Conservation (phyloP, 176 grass and related monocot genomes). For the Oryza longistaminata region DNA sequence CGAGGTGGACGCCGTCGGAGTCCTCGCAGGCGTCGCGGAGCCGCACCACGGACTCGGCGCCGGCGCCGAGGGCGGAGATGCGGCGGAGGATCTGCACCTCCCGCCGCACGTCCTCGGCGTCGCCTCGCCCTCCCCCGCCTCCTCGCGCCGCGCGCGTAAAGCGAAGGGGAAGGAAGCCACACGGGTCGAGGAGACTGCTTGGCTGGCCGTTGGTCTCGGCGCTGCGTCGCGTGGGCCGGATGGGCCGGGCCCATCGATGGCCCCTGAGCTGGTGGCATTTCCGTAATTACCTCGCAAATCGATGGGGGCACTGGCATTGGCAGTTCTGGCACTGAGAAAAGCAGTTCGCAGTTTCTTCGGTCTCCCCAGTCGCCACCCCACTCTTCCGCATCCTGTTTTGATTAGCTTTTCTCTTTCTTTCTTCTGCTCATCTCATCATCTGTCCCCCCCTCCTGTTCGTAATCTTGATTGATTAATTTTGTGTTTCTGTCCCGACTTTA, state of each 20-base stretch:
- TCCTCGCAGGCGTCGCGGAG: conserved; percentile 76
- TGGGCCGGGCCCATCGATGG: background rate
- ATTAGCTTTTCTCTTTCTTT: background rate
- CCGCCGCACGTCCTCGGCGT: conserved; percentile 66
- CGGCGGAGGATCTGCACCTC: conserved; percentile 67
- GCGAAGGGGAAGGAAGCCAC: background rate
- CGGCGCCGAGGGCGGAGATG: conserved; percentile 37
- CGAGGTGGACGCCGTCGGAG: conserved; percentile 51
- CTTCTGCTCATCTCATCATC: background rate
- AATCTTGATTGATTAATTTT: background rate
- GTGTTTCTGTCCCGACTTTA: background rate
- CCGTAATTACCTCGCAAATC: background rate
- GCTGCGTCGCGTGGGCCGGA: background rate
- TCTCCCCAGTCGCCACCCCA: background rate
- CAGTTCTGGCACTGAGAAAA: too few relatives aligned
- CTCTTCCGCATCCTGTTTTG: background rate
- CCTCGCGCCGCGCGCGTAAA: background rate
- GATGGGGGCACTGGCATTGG: background rate
- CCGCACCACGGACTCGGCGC: conserved; percentile 31
- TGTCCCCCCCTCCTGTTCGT: background rate
- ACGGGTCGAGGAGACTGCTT: background rate
- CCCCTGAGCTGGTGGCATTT: background rate
- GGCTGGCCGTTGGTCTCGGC: conserved; percentile 38
- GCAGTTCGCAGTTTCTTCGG: background rate
- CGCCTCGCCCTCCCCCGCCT: background rate